A percentile compares a stretch with the other conserved stretches of the same genome.
phyloP scores from a whole-genome alignment of 2,329 filamentous ascomycete species.

The Tolypocladium tundrense region DNA sequence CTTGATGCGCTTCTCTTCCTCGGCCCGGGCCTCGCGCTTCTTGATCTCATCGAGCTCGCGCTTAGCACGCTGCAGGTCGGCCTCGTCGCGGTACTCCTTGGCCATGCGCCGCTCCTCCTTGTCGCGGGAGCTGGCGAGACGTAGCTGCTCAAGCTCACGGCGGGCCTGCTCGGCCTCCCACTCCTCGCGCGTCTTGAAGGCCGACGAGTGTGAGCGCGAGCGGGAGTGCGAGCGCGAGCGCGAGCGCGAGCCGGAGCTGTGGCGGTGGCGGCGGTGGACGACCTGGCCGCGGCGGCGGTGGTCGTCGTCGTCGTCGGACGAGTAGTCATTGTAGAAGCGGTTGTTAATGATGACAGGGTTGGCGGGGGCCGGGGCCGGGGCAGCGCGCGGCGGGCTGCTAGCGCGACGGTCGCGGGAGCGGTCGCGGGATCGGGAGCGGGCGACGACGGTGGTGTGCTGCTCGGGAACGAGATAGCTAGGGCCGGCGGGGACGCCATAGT shows the following conservation, averaged over 20 bases:
- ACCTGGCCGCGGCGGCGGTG: constrained; percentile 15
- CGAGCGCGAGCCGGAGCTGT: constrained; percentile 16
- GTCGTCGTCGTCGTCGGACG: constrained; percentile 29
- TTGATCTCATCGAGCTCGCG: constrained; percentile 37
- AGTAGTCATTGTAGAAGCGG: constrained; percentile 38
- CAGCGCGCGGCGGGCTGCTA: constrained; percentile 21
- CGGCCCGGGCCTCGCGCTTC: constrained; percentile 32
- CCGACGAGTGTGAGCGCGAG: constrained; percentile 19
- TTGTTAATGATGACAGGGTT: constrained; percentile 49
- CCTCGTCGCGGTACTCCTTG: constrained; percentile 33
- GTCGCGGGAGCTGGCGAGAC: constrained; percentile 28
- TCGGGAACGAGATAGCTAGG: constrained; percentile 35
- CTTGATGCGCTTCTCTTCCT: constrained; percentile 40
- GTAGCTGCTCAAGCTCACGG: constrained; percentile 34
- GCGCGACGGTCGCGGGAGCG: constrained; percentile 38
- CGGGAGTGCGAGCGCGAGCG: constrained; percentile 17
- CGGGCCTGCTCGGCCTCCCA: constrained; percentile 28
- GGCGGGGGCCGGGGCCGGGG: constrained; percentile 15
- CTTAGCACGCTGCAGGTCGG: constrained; percentile 39
- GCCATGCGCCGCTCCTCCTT: constrained; percentile 23
- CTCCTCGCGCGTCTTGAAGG: constrained; percentile 32
- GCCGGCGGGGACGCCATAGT: constrained; percentile 29
- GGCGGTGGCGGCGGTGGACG: constrained; percentile 14
- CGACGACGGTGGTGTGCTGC: constrained; percentile 32
- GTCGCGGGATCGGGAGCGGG: constrained; percentile 25